Evolutionary conservation across 768 basidiomycete species (phyloP).

Genomic region (Rhodotorula kratochvilovae): DNA sequence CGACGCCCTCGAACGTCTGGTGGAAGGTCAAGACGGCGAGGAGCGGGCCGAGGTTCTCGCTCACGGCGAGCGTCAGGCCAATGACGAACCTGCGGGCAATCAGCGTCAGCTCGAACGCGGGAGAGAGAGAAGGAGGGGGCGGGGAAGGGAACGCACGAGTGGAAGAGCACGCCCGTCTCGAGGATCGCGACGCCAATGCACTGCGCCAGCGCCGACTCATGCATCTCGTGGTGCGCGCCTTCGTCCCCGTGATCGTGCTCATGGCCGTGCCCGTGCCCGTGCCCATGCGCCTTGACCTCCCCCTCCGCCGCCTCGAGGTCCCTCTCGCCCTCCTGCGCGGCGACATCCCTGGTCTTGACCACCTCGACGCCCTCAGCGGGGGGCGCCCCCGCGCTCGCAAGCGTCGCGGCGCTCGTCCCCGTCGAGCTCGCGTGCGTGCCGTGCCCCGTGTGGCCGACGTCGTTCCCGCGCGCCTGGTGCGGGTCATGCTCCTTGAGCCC

Average conservation of each 20-base stretch:
- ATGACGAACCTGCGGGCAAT: constrained; percentile 54
- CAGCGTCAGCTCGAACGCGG: constrained; percentile 49
- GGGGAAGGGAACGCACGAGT: constrained; percentile 16
- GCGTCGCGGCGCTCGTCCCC: neutral
- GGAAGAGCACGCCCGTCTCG: constrained; percentile 87
- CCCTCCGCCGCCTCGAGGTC: neutral
- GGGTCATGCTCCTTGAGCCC: constrained; percentile 70
- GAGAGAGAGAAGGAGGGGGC: constrained; percentile 58
- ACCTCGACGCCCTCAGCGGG: neutral
- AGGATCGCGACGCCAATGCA: constrained; percentile 82
- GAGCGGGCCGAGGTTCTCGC: constrained; percentile 70
- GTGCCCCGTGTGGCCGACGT: constrained; percentile 24
- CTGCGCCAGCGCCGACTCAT: constrained; percentile 54
- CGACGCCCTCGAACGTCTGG: constrained; percentile 80
- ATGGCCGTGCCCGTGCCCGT: no score
- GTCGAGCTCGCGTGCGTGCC: constrained; percentile 26
- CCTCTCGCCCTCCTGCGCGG: neutral
- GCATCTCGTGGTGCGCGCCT: neutral
- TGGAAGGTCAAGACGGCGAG: constrained; percentile 88
- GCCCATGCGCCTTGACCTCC: neutral
- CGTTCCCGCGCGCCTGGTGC: constrained; percentile 43
- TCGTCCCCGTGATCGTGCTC: neutral
- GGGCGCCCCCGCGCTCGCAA: neutral
- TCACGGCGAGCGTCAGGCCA: constrained; percentile 59
- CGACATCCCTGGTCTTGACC: neutral